Evolutionary conservation across 495 filamentous ascomycete species (phyloP).

Genomic region (Penicillium canariense): DNA sequence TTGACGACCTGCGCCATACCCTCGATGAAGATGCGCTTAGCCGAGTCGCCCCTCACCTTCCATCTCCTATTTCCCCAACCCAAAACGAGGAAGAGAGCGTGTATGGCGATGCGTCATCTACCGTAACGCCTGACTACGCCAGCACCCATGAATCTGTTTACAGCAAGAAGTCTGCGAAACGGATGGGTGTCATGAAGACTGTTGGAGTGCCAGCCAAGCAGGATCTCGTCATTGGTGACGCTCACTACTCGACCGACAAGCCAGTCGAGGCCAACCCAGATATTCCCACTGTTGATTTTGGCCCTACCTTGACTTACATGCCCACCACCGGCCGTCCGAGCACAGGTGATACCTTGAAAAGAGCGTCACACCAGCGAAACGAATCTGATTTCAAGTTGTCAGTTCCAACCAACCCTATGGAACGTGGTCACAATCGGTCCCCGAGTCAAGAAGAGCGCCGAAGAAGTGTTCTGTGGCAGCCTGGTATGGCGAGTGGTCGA

Average conservation of each 20-base stretch:
- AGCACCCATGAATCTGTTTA: conserved; percentile 67
- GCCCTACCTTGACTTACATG: conserved; percentile 68
- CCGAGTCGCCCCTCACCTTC: conserved; percentile 36
- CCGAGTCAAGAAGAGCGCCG: conserved; percentile 48
- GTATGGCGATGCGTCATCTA: conserved; percentile 51
- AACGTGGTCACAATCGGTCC: conserved; percentile 37
- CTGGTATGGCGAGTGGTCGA: conserved; percentile 54
- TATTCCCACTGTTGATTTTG: conserved; percentile 83
- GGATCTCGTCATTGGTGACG: conserved; percentile 60
- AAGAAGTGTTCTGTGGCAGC: conserved; percentile 76
- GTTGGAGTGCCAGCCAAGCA: conserved; percentile 61
- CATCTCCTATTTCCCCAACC: conserved; percentile 31
- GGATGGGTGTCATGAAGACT: conserved; percentile 79
- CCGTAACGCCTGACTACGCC: conserved; percentile 60
- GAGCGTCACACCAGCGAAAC: conserved; percentile 39
- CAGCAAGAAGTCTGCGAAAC: conserved; percentile 54
- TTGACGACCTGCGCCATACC: conserved; percentile 62
- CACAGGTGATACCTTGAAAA: conserved; percentile 38
- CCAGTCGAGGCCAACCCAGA: conserved; percentile 39
- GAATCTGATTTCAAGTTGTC: conserved; percentile 33
- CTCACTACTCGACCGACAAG: conserved; percentile 48
- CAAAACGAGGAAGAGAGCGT: conserved; percentile 45
- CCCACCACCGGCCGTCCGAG: conserved; percentile 48
- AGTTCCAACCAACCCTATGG: conserved; percentile 27
- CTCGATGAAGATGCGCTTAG: conserved; percentile 66